These are phyloP conservation scores for Plectosphaerella cucumerina DNA, from an alignment of 2,329 filamentous ascomycete genomes.

Conservation along the genomic window DNA sequence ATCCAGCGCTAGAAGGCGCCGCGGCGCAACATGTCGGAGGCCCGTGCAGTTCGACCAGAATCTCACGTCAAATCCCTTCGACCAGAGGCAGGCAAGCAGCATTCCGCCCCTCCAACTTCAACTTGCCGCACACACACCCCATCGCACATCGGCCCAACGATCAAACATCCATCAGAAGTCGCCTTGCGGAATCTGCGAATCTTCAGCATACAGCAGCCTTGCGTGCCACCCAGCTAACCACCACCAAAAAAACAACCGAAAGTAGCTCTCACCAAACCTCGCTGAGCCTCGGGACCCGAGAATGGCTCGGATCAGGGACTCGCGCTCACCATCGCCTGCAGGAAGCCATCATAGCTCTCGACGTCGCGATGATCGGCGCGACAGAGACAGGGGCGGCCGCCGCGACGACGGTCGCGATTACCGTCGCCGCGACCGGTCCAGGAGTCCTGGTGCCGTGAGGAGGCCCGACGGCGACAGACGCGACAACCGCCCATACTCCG, in stretches of 20 bases:
- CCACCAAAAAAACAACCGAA: slow-evolving; percentile 2
- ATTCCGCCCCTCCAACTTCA: too few relatives aligned
- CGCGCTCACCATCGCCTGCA: slow-evolving; percentile 91
- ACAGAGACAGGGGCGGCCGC: slow-evolving; percentile 30
- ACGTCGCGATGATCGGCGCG: slow-evolving; percentile 57
- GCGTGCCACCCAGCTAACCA: not conserved
- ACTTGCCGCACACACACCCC: too few relatives aligned
- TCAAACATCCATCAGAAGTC: too few relatives aligned
- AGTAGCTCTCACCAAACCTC: slow-evolving; percentile 22
- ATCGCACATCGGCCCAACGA: too few relatives aligned
- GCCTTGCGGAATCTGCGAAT: too few relatives aligned
- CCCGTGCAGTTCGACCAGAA: too few relatives aligned
- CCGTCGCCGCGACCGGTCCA: slow-evolving; percentile 56
- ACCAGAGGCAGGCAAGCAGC: too few relatives aligned
- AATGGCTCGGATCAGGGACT: slow-evolving; percentile 63
- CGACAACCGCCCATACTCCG: slow-evolving; percentile 27
- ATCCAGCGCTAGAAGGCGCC: too few relatives aligned
- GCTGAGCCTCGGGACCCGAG: slow-evolving; percentile 35
- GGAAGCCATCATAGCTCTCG: slow-evolving; percentile 74
- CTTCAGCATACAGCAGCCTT: not conserved
- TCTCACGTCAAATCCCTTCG: too few relatives aligned
- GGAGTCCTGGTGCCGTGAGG: slow-evolving; percentile 59
- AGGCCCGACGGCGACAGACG: slow-evolving; percentile 13
- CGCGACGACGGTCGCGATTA: slow-evolving; percentile 45
- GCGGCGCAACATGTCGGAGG: too few relatives aligned